phyloP scores from a whole-genome alignment of 176 grass and related monocot species.

The Oryza meridionalis region DNA sequence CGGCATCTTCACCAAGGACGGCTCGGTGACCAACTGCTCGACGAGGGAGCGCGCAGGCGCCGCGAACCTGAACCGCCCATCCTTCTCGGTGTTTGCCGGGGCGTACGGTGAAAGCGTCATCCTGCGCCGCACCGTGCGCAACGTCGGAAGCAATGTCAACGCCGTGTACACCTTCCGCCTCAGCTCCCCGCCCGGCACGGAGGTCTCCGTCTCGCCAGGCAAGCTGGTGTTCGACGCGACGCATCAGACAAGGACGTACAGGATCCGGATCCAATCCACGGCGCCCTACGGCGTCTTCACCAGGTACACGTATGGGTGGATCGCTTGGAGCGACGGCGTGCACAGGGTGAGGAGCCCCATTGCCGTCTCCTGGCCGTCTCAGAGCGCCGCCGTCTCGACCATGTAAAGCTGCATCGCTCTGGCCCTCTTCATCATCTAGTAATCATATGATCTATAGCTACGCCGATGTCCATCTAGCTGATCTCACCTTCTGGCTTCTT shows the following conservation, averaged over 20 bases:
- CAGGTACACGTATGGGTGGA: slow-evolving; percentile 45
- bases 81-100: too few species aligned
- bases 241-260: slow-evolving; percentile 54
- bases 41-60: too few species aligned
- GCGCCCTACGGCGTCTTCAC: neutral
- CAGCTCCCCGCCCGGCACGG: slow-evolving; percentile 31
- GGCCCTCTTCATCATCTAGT: too few species aligned
- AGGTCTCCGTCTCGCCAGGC: slow-evolving; percentile 40
- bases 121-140: slow-evolving; percentile 53
- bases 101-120: too few species aligned
- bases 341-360: slow-evolving; percentile 54
- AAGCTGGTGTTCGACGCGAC: slow-evolving; percentile 46
- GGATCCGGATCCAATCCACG: slow-evolving; percentile 32
- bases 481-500: too few species aligned
- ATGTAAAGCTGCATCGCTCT: too few species aligned
- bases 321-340: slow-evolving; percentile 58
- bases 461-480: too few species aligned
- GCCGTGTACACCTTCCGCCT: slow-evolving; percentile 7
- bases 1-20: too few species aligned
- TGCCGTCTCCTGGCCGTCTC: slow-evolving; percentile 43
- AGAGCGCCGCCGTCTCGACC: too few species aligned
- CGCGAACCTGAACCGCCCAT: too few species aligned
- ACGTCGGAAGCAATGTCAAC: slow-evolving; percentile 27
- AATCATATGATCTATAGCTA: too few species aligned
- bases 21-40: too few species aligned